A percentile compares a stretch with the other conserved stretches of the same genome.
Conservation (phyloP, 1,284 basidiomycete genomes). For the Lentinus polychrous region DNA sequence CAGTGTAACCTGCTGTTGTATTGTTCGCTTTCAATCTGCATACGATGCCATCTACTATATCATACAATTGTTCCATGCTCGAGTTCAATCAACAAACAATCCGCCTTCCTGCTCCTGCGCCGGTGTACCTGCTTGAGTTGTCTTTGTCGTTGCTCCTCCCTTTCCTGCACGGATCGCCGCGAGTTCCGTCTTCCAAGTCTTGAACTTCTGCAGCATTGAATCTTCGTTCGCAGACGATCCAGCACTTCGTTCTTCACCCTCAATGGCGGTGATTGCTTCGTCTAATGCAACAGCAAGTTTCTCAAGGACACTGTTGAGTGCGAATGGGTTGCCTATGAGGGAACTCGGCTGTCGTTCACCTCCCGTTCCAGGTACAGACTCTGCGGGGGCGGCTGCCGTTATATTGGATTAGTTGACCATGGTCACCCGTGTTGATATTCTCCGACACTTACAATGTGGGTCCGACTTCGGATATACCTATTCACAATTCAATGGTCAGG, state of each 20-base stretch:
- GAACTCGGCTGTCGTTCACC: constrained; percentile 13
- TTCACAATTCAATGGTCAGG: neutral
- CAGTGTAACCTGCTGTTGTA: too few relatives aligned
- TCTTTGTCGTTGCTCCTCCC: neutral
- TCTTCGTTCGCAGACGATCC: constrained; percentile 16
- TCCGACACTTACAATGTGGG: constrained; percentile 14
- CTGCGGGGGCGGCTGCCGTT: constrained; percentile 18
- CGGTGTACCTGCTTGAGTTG: constrained; percentile 5
- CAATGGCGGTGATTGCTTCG: constrained; percentile 17
- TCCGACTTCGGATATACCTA: constrained; percentile 26
- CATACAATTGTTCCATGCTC: neutral
- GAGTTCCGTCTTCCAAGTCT: constrained; percentile 19
- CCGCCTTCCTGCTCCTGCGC: constrained; percentile 18
- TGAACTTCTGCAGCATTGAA: constrained; percentile 18
- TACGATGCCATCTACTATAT: neutral
- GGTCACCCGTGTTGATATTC: neutral
- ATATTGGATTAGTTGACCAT: neutral
- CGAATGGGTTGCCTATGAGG: constrained; percentile 20
- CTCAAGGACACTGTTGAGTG: constrained; percentile 15
- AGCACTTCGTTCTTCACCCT: constrained; percentile 16
- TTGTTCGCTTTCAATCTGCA: too few relatives aligned
- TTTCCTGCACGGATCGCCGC: constrained; percentile 11
- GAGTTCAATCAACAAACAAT: constrained; percentile 17
- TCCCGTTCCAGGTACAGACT: constrained; percentile 22
- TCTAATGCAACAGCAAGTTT: constrained; percentile 20